Base-by-base conservation (phyloP, 169 alveolate species). In the Plasmodium billcollinsi region DNA sequence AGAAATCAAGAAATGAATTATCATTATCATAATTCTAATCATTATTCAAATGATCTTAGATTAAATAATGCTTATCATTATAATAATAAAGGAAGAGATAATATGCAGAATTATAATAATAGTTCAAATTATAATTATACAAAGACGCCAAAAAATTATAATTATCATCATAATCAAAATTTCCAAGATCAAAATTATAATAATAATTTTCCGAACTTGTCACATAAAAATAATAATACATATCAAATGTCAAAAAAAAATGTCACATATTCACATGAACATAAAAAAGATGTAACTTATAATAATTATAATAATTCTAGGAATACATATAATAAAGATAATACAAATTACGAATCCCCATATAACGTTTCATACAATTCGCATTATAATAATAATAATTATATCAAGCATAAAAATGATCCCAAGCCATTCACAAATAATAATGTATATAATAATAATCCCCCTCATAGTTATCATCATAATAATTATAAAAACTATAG, bases 171-270 rank as follows among this genome's bases (percentile, higher is more conserved):
- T 62, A 63, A 61, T 39, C 78, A 52, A 26, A 78, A 78, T 29
- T 67, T 65, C 18, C 74, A 74, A 61, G 62, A 74, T 24, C 20
- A 67, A 18, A 65, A 21, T 66, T 78, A 78, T 59, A 71, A 59
- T n/a, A 66, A 78, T 45, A 78, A 52, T 52, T 78, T 59, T 29
- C 71, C 89, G 3, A 56, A 75, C 29, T n/a, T 29, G 4, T 20
- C 52, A 9, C 45, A 78, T 59, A 78, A 50, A 78, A 63, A 78
- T 43, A 18, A 54, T 6, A 50, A 3, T 33, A 58, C 20, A 33
- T 45, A 74, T 47, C 61, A 74, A 67, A 26, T 58, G 21, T 56
- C 89, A 5, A 65, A 50, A 50, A 52, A 66, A 49, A 56, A 47
- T 14, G 3, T 56, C 18, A 9, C 50, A 14, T 73, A 78, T 59